Evolutionary conservation across 371 early-diverging fungal genomes (phyloP).

Genomic region (Apophysomyces ossiformis): DNA sequence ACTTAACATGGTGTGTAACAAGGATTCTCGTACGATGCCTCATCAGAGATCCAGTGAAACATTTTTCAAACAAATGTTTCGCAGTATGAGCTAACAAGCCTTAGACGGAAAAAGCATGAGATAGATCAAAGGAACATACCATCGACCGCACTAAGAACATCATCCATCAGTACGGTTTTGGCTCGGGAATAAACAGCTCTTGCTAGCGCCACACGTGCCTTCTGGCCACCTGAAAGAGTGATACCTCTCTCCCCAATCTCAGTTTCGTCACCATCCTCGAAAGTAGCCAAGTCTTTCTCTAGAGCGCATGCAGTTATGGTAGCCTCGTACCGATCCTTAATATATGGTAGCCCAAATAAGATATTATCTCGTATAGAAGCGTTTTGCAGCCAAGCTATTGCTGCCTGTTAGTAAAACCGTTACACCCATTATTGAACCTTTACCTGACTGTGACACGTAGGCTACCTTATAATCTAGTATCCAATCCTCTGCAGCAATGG

Average conservation of each 20-base stretch:
- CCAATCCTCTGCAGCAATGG: constrained; percentile 32
- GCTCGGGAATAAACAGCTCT: constrained; percentile 83
- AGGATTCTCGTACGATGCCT: constrained; percentile 78
- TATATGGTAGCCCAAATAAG: constrained; percentile 53
- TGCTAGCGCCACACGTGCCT: constrained; percentile 82
- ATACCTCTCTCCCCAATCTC: constrained; percentile 92
- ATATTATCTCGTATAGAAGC: constrained; percentile 75
- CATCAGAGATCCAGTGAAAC: constrained; percentile 76
- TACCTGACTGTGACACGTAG: constrained; percentile 40
- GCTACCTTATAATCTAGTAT: constrained; percentile 36
- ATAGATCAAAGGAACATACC: constrained; percentile 26
- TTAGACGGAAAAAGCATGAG: no score
- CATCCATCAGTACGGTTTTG: constrained; percentile 79
- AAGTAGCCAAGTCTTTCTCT: constrained; percentile 50
- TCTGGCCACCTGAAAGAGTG: constrained; percentile 79
- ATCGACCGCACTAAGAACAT: constrained; percentile 83
- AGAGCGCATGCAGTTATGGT: constrained; percentile 70
- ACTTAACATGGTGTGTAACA: constrained; percentile 87
- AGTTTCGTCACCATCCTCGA: constrained; percentile 88
- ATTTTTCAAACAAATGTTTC: constrained; percentile 74
- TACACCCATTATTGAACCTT: neutral
- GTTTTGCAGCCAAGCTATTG: constrained; percentile 83
- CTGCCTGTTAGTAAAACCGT: neutral
- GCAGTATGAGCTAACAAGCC: constrained; percentile 76
- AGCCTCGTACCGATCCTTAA: constrained; percentile 50